Conservation (phyloP, 2,329 filamentous ascomycete genomes). For the Zarea fungicola region DNA sequence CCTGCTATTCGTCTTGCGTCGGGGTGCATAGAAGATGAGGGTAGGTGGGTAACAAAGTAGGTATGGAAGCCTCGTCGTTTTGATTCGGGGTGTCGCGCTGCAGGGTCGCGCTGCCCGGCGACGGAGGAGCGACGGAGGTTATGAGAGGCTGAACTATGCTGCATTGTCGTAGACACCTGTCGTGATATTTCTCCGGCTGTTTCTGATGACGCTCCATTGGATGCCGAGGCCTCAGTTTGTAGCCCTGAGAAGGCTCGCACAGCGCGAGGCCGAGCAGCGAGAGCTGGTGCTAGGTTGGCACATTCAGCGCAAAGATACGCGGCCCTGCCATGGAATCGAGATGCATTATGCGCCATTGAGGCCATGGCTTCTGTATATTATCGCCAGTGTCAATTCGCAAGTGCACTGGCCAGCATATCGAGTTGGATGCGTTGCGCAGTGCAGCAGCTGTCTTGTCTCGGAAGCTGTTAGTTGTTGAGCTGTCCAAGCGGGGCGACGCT, state of each 20-base stretch:
- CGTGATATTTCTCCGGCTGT: background rate
- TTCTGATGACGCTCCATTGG: background rate
- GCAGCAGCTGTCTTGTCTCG: background rate
- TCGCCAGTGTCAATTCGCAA: too few relatives aligned
- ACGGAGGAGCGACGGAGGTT: conserved; percentile 1
- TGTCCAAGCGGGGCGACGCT: background rate
- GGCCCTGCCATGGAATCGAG: conserved; percentile 18
- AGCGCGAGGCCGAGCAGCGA: background rate
- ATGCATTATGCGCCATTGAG: conserved; percentile 17
- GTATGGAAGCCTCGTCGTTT: conserved; percentile 68
- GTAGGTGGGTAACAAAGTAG: conserved; percentile 95
- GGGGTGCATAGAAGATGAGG: conserved; percentile 86
- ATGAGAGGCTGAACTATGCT: background rate
- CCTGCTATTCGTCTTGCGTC: conserved; percentile 63
- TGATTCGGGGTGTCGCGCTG: background rate
- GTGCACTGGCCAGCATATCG: background rate
- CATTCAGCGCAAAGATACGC: conserved; percentile 16
- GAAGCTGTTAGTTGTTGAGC: conserved; percentile 8
- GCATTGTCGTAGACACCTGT: background rate
- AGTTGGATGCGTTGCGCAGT: background rate
- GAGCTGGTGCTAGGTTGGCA: conserved; percentile 4
- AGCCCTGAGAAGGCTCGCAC: conserved; percentile 8
- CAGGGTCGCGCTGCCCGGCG: conserved; percentile 2
- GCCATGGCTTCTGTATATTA: conserved; percentile 16
- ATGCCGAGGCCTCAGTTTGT: background rate